These are phyloP conservation scores for Ganoderma multipileum DNA, from an alignment of 1,284 basidiomycete species.

Conservation along the genomic window DNA sequence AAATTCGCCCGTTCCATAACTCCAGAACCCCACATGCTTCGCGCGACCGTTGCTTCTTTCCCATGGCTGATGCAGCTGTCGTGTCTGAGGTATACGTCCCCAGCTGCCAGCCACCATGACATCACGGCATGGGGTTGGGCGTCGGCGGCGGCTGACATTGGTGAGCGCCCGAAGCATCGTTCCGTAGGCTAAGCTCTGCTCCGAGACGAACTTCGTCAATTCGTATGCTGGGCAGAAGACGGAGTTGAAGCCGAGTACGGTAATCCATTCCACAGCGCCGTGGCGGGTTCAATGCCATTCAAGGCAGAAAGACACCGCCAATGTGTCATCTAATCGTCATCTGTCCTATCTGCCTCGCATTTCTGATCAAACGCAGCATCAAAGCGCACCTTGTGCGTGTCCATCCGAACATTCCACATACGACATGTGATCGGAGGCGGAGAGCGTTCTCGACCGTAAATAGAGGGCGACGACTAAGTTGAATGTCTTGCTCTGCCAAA, in stretches of 20 bases:
- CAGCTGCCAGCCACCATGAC: neutral
- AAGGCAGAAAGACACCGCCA: neutral
- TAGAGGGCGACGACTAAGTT: neutral
- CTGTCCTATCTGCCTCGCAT: neutral
- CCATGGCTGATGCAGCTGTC: neutral
- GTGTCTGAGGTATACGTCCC: neutral
- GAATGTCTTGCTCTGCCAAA: neutral
- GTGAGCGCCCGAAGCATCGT: neutral
- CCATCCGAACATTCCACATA: neutral
- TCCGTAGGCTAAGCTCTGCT: neutral
- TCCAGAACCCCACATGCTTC: neutral
- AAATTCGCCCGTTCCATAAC: neutral
- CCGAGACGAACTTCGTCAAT: neutral
- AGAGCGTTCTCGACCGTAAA: neutral
- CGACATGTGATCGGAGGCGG: neutral
- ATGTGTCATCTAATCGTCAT: neutral
- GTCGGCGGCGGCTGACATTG: neutral
- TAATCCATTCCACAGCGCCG: neutral
- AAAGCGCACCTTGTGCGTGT: neutral
- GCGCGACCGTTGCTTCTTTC: constrained; percentile 1
- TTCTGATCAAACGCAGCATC: neutral
- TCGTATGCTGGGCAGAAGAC: neutral
- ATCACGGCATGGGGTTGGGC: neutral
- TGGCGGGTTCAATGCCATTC: neutral
- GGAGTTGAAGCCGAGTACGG: neutral